These are phyloP conservation scores for Capronia americana DNA, from an alignment of 2,329 filamentous ascomycete genomes.

Conservation along the genomic window DNA sequence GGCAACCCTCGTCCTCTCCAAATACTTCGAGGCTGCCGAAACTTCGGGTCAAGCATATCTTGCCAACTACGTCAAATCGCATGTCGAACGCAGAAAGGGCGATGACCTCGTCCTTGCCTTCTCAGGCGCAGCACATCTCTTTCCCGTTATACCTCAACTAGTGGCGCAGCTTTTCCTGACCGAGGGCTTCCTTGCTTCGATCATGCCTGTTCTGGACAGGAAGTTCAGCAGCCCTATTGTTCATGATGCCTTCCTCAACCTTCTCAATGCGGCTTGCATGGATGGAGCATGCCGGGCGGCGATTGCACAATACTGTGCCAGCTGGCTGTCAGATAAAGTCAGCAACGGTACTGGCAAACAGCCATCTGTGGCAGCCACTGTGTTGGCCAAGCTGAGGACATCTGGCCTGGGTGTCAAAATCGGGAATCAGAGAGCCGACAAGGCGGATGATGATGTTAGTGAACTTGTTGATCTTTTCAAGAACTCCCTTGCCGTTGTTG, in stretches of 20 bases:
- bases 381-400: constrained; percentile 69
- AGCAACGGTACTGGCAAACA: constrained; percentile 69
- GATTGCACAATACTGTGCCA: constrained; percentile 80
- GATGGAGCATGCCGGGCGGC: constrained; percentile 81
- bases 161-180: constrained; percentile 82
- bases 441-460: constrained; percentile 53
- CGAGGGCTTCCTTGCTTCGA: constrained; percentile 80
- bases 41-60: constrained; percentile 74
- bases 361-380: constrained; percentile 68
- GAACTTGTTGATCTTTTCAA: constrained; percentile 64
- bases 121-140: constrained; percentile 86
- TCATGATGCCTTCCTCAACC: constrained; percentile 83
- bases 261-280: constrained; percentile 91
- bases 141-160: constrained; percentile 80
- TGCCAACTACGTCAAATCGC: constrained; percentile 74
- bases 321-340: constrained; percentile 86
- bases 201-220: constrained; percentile 77
- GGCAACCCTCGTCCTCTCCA: constrained; percentile 80
- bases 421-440: constrained; percentile 44
- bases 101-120: constrained; percentile 92
- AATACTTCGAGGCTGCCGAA: constrained; percentile 78
- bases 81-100: constrained; percentile 75
- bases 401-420: constrained; percentile 42
- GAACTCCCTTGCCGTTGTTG: constrained; percentile 47
- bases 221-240: constrained; percentile 86